Conservation (phyloP, 75 land plant species). For the Cupressus sempervirens region DNA sequence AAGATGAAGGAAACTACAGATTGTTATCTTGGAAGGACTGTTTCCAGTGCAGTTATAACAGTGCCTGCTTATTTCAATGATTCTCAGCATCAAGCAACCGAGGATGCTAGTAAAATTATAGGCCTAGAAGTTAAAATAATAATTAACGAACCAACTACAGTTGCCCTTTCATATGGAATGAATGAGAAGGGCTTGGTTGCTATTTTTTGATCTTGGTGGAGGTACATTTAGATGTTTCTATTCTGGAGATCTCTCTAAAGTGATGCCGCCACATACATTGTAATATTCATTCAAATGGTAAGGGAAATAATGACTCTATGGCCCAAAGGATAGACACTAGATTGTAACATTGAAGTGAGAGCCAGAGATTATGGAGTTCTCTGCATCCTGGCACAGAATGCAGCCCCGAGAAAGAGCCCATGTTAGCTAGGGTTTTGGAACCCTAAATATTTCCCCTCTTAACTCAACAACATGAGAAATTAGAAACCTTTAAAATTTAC, state of each 20-base stretch:
- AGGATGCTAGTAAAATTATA: conserved; percentile 72
- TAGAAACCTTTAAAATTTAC: too few species aligned
- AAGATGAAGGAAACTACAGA: conserved; percentile 75
- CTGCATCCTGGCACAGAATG: too few species aligned
- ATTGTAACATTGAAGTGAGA: too few species aligned
- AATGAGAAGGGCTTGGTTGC: conserved; percentile 60
- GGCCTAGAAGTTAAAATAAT: conserved; percentile 63
- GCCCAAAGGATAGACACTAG: too few species aligned
- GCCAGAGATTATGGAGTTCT: too few species aligned
- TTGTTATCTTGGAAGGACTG: conserved; percentile 46
- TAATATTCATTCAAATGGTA: too few species aligned
- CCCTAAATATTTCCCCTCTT: too few species aligned
- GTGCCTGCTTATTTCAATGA: conserved; percentile 80
- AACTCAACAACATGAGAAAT: too few species aligned
- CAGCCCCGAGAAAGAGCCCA: too few species aligned
- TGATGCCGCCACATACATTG: too few species aligned
- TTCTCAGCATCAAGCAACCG: conserved; percentile 69
- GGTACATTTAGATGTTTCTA: conserved; percentile 73
- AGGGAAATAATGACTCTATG: too few species aligned
- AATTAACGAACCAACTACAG: conserved; percentile 74
- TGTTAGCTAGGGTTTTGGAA: too few species aligned
- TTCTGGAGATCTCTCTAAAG: conserved; percentile 67
- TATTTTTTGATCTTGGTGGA: conserved; percentile 68
- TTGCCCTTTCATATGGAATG: conserved; percentile 66
- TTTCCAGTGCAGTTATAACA: conserved; percentile 60